Evolutionary conservation across 352 stramenopile species (phyloP), one percentile per base, ranked within the genome.

Genomic region (Globisporangium canariense): DNA sequence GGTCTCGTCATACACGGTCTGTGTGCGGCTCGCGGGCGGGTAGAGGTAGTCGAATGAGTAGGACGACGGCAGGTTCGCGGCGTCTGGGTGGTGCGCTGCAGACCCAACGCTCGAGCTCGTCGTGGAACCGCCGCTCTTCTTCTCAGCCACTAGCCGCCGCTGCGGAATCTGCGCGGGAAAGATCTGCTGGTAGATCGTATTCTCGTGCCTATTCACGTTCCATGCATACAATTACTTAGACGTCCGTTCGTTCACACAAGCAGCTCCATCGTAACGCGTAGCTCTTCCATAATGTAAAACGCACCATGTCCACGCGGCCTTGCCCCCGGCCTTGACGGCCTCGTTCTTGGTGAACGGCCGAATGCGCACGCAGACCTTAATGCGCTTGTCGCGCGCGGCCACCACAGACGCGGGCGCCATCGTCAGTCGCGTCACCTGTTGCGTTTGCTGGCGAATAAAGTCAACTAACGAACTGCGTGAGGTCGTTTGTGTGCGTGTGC

Each of bases 41-140:
- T 94, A 97, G 38, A 97, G 75, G 67, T 91, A 79, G 75, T 97
- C 91, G 49, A 97, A 96, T 22, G 74, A 72, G 68, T 95, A 97
- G 4, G 83, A 88, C 10, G 82, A 89, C 60, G 80, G 81, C 57
- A 91, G 67, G 13, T 78, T 72, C 5, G 76, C 69, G 13, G 49
- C 46, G 36, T 77, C 66, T 9, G 74, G 49, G 16, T 66, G 57
- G 11, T 4, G 40, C 14, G 56, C 28, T 28, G 66, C 47, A 4
- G 61, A 58, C 20, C 69, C 75, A 14, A 66, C 73, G 22, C 30
- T 77, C n/a, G 78, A 84, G 43, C 75, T 82, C 5, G 73, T 71
- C 2, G 67, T 72, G 1, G 71, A 78, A 1, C 74, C 68, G 13
- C 67, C 74, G 36, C 59, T 70, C 3, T 73, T 68, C 47, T 73